A percentile compares a stretch with the other conserved stretches of the same genome.
These are phyloP conservation scores for Cladosporium halotolerans DNA, from an alignment of 2,329 filamentous ascomycete species.

Conservation along the genomic window DNA sequence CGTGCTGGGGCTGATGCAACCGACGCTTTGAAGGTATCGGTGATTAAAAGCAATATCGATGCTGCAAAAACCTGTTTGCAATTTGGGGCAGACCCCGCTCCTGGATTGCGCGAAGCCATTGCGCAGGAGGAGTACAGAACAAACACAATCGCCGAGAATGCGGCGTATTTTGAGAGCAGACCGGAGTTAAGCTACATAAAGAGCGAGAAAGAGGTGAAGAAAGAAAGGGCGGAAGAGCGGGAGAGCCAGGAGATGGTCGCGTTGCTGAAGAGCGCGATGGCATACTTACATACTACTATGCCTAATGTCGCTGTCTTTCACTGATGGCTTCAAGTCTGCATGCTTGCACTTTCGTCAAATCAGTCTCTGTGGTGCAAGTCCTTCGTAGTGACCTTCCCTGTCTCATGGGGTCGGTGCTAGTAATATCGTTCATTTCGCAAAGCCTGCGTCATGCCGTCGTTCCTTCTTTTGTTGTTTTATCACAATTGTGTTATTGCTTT, in stretches of 20 bases:
- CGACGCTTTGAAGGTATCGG: slow-evolving; percentile 1
- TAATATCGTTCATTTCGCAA: background rate
- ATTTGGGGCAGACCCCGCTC: slow-evolving; percentile 1
- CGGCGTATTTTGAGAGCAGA: background rate
- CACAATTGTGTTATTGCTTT: background rate
- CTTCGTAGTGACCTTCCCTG: background rate
- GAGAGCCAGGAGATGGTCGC: background rate
- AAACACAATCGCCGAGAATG: background rate
- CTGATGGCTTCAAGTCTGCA: background rate
- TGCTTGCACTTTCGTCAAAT: background rate
- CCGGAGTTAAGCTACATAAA: background rate
- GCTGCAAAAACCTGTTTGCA: slow-evolving; percentile 8
- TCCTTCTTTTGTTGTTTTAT: background rate
- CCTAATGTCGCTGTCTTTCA: background rate
- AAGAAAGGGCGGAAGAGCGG: background rate
- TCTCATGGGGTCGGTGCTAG: background rate
- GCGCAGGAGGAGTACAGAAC: background rate
- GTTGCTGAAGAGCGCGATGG: background rate
- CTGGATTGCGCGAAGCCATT: background rate
- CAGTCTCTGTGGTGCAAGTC: background rate
- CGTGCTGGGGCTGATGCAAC: slow-evolving; percentile 9
- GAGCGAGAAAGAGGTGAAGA: background rate
- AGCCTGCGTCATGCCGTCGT: background rate
- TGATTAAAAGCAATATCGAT: background rate
- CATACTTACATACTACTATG: background rate